A percentile compares a stretch with the other conserved stretches of the same genome.
Conservation (phyloP, 768 basidiomycete species). For the Tricholoma terreum region DNA sequence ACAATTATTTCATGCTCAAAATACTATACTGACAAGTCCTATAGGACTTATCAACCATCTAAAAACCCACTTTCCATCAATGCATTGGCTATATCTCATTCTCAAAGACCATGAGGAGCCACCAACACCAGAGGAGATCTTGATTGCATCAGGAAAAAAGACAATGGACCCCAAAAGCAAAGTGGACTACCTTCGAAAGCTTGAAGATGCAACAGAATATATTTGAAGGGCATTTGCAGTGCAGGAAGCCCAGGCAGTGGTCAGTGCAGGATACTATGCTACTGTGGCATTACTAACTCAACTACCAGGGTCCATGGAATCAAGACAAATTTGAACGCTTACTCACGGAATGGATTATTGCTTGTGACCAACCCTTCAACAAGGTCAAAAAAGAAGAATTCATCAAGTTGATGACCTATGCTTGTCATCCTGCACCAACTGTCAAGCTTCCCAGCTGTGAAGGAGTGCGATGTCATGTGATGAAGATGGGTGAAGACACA, state of each 20-base stretch:
- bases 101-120: neutral
- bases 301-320: constrained; percentile 1
- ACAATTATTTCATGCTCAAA: too few species aligned
- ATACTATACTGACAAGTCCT: too few species aligned
- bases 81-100: neutral
- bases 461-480: too few species aligned
- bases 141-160: neutral
- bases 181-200: neutral
- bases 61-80: too few species aligned
- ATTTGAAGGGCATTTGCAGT: neutral
- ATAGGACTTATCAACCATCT: too few species aligned
- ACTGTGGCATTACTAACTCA: too few species aligned
- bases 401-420: neutral
- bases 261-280: too few species aligned
- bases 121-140: neutral
- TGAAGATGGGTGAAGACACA: too few species aligned
- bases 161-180: neutral
- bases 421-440: too few species aligned
- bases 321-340: constrained; percentile 2
- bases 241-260: neutral
- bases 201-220: too few species aligned
- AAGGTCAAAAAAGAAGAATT: neutral
- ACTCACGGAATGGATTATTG: neutral
- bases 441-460: too few species aligned
- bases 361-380: neutral